phyloP scores from a whole-genome alignment of 1,284 basidiomycete genomes.

The Ustilago tritici region DNA sequence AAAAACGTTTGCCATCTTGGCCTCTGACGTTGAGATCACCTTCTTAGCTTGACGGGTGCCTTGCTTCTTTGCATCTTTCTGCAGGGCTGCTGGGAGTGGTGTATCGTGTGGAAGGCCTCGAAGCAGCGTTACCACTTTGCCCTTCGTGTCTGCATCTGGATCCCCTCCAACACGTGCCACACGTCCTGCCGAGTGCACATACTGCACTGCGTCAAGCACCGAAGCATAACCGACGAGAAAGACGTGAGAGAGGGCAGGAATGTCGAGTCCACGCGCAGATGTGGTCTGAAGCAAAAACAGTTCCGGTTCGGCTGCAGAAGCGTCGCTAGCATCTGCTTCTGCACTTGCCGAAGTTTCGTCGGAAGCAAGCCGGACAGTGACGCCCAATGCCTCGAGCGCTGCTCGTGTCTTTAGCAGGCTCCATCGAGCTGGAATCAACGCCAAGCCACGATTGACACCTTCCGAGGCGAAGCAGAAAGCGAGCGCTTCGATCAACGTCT shows the following conservation, averaged over 20 bases:
- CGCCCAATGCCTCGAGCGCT: conserved; percentile 56
- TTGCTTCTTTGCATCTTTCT: background rate
- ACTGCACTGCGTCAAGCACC: conserved; percentile 62
- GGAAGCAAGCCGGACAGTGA: conserved; percentile 50
- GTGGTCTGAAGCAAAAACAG: conserved; percentile 61
- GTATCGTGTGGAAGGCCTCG: conserved; percentile 49
- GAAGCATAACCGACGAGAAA: conserved; percentile 62
- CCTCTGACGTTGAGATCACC: conserved; percentile 49
- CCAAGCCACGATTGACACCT: conserved; percentile 54
- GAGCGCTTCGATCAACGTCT: conserved; percentile 55
- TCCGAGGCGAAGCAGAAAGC: conserved; percentile 63
- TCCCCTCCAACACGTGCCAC: conserved; percentile 58
- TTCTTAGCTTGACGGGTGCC: background rate
- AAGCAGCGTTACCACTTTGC: conserved; percentile 63
- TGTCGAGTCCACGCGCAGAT: conserved; percentile 64
- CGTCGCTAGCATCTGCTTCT: background rate
- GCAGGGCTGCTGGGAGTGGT: conserved; percentile 18
- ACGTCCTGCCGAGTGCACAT: conserved; percentile 66
- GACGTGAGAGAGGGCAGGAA: conserved; percentile 64
- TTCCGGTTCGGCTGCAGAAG: conserved; percentile 14
- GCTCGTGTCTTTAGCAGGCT: conserved; percentile 49
- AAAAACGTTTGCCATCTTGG: conserved; percentile 60
- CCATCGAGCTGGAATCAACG: conserved; percentile 64
- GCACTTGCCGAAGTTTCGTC: conserved; percentile 10
- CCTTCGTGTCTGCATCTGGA: conserved; percentile 20